A percentile compares a stretch with the other conserved stretches of the same genome.
These are phyloP conservation scores for Hypsizygus ulmarius DNA, from an alignment of 1,284 basidiomycete genomes.

Conservation along the genomic window DNA sequence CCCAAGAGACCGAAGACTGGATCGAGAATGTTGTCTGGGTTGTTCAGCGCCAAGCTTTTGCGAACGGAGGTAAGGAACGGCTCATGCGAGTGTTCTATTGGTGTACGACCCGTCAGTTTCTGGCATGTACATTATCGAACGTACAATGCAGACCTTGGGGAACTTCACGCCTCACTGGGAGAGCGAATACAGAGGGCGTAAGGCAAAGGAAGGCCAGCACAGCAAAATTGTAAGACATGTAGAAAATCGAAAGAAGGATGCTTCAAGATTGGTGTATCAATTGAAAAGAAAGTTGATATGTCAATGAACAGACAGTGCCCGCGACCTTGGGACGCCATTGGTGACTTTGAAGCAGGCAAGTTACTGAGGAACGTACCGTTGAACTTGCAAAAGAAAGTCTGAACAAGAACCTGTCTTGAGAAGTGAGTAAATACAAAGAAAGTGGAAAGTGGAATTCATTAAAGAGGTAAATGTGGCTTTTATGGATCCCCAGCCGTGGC, in stretches of 20 bases:
- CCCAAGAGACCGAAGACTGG: conserved; percentile 67
- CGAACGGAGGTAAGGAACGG: conserved; percentile 51
- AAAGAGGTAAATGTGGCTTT: conserved; percentile 12
- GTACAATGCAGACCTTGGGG: conserved; percentile 51
- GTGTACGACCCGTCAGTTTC: background rate
- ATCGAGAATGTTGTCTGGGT: conserved; percentile 58
- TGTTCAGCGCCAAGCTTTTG: conserved; percentile 48
- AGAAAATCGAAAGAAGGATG: conserved; percentile 16
- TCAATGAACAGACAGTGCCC: conserved; percentile 20
- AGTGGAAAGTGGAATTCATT: conserved; percentile 12
- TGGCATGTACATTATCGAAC: conserved; percentile 5
- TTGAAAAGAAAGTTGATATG: conserved; percentile 12
- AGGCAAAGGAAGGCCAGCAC: conserved; percentile 38
- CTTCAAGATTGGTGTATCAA: conserved; percentile 17
- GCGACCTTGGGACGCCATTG: conserved; percentile 21
- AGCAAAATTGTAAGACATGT: conserved; percentile 44
- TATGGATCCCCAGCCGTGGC: conserved; percentile 2
- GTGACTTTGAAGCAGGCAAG: background rate
- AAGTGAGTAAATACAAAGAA: conserved; percentile 32
- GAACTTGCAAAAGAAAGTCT: conserved; percentile 21
- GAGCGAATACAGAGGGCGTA: conserved; percentile 35
- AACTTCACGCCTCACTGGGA: conserved; percentile 58
- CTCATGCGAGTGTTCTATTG: conserved; percentile 63
- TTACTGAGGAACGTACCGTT: conserved; percentile 2
- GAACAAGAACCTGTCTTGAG: conserved; percentile 59